Evolutionary conservation across 2,329 filamentous ascomycete genomes (phyloP).

Genomic region (Xenoacremonium recifei): DNA sequence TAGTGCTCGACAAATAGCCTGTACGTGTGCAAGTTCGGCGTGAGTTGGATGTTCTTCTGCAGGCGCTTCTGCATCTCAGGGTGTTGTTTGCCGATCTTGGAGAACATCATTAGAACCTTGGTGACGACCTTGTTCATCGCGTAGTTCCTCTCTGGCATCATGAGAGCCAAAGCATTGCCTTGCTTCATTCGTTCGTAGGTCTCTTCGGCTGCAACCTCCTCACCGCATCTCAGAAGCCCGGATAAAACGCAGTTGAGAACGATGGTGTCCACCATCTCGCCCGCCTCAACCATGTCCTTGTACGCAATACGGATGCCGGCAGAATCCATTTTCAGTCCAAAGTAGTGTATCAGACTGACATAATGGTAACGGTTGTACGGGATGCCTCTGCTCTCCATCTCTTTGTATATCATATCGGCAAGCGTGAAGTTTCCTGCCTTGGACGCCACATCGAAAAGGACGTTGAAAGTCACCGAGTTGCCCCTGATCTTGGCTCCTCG

Average conservation of each 20-base stretch:
- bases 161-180: constrained; percentile 42
- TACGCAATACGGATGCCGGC: constrained; percentile 76
- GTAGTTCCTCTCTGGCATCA: constrained; percentile 45
- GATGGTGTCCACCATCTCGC: constrained; percentile 84
- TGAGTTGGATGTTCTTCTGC: constrained; percentile 64
- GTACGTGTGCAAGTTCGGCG: constrained; percentile 77
- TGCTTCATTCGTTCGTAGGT: constrained; percentile 84
- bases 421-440: constrained; percentile 82
- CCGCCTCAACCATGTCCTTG: constrained; percentile 75
- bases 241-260: constrained; percentile 85
- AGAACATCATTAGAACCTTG: constrained; percentile 57
- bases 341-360: constrained; percentile 79
- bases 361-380: constrained; percentile 76
- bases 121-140: constrained; percentile 49
- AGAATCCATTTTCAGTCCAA: constrained; percentile 72
- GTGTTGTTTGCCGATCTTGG: constrained; percentile 51
- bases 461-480: constrained; percentile 85
- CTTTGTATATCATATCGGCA: constrained; percentile 79
- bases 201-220: constrained; percentile 72
- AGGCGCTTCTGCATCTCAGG: constrained; percentile 51
- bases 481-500: constrained; percentile 60
- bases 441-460: constrained; percentile 84
- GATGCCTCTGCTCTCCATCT: constrained; percentile 72
- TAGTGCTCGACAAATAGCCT: constrained; percentile 76
- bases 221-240: constrained; percentile 72